Conservation (phyloP, 768 basidiomycete species). For the Leccinum pellstonianum region DNA sequence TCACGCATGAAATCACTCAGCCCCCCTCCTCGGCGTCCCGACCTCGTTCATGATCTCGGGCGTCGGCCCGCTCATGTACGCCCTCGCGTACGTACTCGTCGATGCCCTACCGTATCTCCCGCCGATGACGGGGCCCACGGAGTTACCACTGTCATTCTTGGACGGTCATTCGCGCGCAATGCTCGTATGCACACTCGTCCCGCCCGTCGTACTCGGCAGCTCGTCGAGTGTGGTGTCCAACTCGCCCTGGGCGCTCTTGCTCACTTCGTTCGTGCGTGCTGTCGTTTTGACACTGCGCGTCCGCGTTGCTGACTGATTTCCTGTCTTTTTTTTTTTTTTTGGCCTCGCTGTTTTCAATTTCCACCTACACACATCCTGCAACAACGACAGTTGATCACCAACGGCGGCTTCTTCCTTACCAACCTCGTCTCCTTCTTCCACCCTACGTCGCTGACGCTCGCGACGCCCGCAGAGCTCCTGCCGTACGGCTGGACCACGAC, state of each 20-base stretch:
- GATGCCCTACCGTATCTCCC: constrained; percentile 51
- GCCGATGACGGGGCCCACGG: constrained; percentile 52
- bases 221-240: constrained; percentile 47
- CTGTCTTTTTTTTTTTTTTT: too few species aligned
- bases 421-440: constrained; percentile 75
- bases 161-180: constrained; percentile 81
- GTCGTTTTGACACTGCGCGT: not conserved
- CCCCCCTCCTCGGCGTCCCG: constrained; percentile 59
- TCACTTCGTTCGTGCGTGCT: constrained; percentile 64
- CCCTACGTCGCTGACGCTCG: constrained; percentile 63
- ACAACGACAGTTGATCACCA: constrained; percentile 57
- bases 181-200: constrained; percentile 75
- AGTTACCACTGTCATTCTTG: constrained; percentile 69
- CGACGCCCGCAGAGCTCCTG: constrained; percentile 77
- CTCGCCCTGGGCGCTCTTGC: constrained; percentile 76
- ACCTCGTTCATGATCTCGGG: constrained; percentile 83
- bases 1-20: constrained; percentile 33
- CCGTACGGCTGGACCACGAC: constrained; percentile 84
- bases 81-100: constrained; percentile 57
- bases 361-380: not conserved
- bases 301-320: not conserved
- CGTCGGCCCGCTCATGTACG: constrained; percentile 60
- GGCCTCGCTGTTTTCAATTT: not conserved
- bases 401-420: constrained; percentile 78
- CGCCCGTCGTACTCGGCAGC: constrained; percentile 61